Conservation (phyloP, 1,284 basidiomycete species). For the Leccinum angustisporum region DNA sequence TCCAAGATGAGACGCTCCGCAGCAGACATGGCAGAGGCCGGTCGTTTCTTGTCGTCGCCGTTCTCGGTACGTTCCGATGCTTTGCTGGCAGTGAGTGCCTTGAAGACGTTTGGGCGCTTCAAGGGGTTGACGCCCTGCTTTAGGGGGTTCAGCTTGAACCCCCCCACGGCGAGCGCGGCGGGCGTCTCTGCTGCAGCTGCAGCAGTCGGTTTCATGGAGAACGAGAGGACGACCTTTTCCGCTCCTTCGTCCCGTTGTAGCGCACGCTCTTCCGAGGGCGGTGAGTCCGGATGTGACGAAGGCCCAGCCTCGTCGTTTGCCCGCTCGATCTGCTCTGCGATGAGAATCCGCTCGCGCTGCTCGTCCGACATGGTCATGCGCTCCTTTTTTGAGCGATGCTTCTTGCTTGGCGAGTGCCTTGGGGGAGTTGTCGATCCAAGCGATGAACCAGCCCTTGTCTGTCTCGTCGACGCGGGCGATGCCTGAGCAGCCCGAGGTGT, state of each 20-base stretch:
- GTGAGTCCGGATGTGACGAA: constrained; percentile 36
- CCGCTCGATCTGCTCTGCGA: constrained; percentile 93
- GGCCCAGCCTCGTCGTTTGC: constrained; percentile 55
- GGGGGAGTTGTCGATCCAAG: constrained; percentile 96
- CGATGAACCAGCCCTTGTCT: constrained; percentile 96
- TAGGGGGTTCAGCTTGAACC: constrained; percentile 61
- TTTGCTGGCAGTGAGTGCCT: constrained; percentile 34
- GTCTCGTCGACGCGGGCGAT: constrained; percentile 95
- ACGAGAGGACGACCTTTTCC: constrained; percentile 72
- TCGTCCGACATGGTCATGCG: constrained; percentile 91
- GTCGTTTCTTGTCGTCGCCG: constrained; percentile 51
- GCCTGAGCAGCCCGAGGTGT: constrained; percentile 85
- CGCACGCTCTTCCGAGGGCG: constrained; percentile 53
- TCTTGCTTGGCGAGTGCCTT: constrained; percentile 90
- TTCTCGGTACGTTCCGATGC: constrained; percentile 30
- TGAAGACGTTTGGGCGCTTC: constrained; percentile 65
- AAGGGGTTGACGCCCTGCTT: constrained; percentile 42
- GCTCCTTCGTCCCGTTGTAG: constrained; percentile 73
- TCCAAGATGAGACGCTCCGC: constrained; percentile 86
- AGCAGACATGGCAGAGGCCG: constrained; percentile 65
- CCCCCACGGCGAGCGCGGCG: constrained; percentile 20
- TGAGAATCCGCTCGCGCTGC: constrained; percentile 86
- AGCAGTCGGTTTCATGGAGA: constrained; percentile 52
- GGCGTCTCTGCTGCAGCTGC: constrained; percentile 27
- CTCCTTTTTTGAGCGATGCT: constrained; percentile 90